phyloP scores from a whole-genome alignment of 2,329 filamentous ascomycete species.

The Aspergillus sp. region DNA sequence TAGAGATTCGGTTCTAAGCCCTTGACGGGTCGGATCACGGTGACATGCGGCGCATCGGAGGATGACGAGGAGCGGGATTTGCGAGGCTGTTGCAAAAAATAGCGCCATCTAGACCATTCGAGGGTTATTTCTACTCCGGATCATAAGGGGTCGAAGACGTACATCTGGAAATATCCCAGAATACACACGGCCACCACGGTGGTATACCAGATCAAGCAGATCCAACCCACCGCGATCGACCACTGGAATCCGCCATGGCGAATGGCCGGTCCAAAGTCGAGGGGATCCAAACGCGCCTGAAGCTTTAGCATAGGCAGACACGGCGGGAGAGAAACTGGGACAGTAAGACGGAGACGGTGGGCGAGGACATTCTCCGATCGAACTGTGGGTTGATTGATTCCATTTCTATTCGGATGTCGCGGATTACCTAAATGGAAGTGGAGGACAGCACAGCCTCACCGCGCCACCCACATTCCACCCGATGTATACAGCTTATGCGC shows the following conservation, averaged over 20 bases:
- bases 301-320: slow-evolving; percentile 29
- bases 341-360: slow-evolving; percentile 5
- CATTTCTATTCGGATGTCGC: too few relatives aligned
- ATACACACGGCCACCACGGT: slow-evolving; percentile 55
- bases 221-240: slow-evolving; percentile 45
- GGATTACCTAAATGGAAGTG: too few relatives aligned
- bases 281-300: slow-evolving; percentile 18
- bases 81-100: slow-evolving; percentile 49
- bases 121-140: not conserved
- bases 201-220: slow-evolving; percentile 54
- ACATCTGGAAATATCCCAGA: slow-evolving; percentile 61
- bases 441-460: too few relatives aligned
- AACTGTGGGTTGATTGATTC: too few relatives aligned
- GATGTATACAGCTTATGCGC: too few relatives aligned
- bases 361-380: slow-evolving; percentile 4
- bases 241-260: slow-evolving; percentile 25
- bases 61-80: slow-evolving; percentile 39
- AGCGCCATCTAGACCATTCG: slow-evolving; percentile 47
- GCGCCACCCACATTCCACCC: too few relatives aligned
- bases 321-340: slow-evolving; percentile 2
- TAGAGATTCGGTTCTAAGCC: slow-evolving; percentile 86
- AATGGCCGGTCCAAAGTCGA: slow-evolving; percentile 22
- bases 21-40: slow-evolving; percentile 89
- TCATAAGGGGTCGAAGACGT: slow-evolving; percentile 21
- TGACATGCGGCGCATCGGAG: slow-evolving; percentile 70